Conservation (phyloP, 2,329 filamentous ascomycete genomes). For the Venturia nashicola region DNA sequence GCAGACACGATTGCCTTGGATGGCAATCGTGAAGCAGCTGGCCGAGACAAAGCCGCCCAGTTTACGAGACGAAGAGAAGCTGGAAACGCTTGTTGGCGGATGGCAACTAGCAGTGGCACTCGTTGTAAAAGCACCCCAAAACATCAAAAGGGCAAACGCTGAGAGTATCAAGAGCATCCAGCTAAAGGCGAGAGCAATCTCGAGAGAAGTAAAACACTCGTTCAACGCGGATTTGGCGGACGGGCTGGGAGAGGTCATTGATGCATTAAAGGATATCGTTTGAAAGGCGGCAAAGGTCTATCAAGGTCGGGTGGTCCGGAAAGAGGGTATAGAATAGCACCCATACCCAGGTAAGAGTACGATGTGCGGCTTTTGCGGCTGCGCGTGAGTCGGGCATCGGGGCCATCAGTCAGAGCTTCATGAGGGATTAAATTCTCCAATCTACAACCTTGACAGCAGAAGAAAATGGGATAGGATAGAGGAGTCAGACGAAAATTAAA, state of each 20-base stretch:
- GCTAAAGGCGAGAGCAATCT: neutral
- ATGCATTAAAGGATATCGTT: neutral
- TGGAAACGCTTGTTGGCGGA: constrained; percentile 4
- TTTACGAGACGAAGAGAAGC: neutral
- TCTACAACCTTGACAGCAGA: neutral
- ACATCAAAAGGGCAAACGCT: neutral
- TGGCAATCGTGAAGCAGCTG: constrained; percentile 2
- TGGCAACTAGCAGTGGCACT: constrained; percentile 5
- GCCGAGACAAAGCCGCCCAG: neutral
- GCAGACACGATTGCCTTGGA: constrained; percentile 6
- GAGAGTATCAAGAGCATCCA: neutral
- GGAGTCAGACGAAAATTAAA: neutral
- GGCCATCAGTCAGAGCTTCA: neutral
- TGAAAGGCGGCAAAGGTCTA: neutral
- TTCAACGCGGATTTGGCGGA: neutral
- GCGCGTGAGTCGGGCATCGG: neutral
- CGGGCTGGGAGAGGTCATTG: neutral
- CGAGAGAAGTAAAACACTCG: neutral
- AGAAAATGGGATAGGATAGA: neutral
- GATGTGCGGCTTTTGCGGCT: neutral
- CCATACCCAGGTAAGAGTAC: no score
- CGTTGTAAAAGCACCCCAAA: neutral
- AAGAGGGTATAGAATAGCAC: neutral
- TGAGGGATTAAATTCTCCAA: neutral
- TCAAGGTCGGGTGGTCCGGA: neutral